These are phyloP conservation scores for Lachancea mirantina DNA, from an alignment of 805 yeast species.

Conservation along the genomic window DNA sequence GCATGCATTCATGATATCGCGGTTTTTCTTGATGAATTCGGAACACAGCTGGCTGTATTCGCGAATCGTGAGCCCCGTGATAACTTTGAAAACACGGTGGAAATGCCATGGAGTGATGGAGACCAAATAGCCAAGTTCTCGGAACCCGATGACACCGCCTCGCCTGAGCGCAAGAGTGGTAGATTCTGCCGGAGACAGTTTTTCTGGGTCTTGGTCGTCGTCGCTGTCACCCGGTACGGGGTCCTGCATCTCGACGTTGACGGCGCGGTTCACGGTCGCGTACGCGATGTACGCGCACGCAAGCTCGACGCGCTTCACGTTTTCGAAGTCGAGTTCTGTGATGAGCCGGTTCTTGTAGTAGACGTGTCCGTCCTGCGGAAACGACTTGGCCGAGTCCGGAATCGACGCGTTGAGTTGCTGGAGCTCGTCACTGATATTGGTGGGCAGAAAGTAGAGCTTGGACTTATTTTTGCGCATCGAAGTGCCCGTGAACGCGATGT, in stretches of 20 bases:
- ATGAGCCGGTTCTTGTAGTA: conserved; percentile 22
- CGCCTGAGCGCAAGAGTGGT: conserved; percentile 37
- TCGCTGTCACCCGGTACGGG: background rate
- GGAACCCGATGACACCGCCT: conserved; percentile 77
- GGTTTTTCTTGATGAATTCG: conserved; percentile 42
- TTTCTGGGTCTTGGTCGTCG: conserved; percentile 4
- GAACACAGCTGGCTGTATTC: conserved; percentile 82
- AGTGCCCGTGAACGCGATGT: conserved; percentile 22
- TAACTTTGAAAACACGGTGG: conserved; percentile 80
- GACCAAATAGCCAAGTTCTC: conserved; percentile 79
- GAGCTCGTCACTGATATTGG: conserved; percentile 21
- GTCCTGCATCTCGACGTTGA: conserved; percentile 15
- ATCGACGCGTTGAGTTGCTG: conserved; percentile 21
- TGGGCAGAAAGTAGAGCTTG: conserved; percentile 19
- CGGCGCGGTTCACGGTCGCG: conserved; percentile 19
- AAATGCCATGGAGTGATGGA: conserved; percentile 88
- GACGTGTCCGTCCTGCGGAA: conserved; percentile 14
- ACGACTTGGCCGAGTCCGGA: conserved; percentile 19
- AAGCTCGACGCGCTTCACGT: conserved; percentile 19
- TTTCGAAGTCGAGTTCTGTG: conserved; percentile 20
- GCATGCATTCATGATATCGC: conserved; percentile 18
- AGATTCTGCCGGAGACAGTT: conserved; percentile 16
- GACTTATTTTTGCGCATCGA: conserved; percentile 21
- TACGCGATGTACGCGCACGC: conserved; percentile 22
- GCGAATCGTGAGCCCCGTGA: conserved; percentile 82